Evolutionary conservation across 2,329 filamentous ascomycete genomes (phyloP).

Genomic region (Sporothrix pallida): DNA sequence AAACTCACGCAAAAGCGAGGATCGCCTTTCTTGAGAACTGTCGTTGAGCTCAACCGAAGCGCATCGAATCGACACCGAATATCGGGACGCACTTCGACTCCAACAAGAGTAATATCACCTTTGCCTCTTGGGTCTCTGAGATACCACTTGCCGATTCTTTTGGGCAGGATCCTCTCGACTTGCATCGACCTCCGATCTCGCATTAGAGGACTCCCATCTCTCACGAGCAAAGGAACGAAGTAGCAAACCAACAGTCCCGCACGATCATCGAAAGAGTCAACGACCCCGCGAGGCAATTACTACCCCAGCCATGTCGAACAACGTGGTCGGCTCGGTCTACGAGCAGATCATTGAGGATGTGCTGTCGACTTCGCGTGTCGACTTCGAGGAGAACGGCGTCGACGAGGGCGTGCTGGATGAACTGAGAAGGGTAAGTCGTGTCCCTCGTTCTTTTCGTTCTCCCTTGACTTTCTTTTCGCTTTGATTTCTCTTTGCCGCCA

Average conservation of each 20-base stretch:
- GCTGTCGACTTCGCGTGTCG: conserved; percentile 87
- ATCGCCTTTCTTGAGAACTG: not conserved
- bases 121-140: not conserved
- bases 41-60: not conserved
- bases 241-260: not conserved
- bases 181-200: not conserved
- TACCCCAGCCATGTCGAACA: conserved; percentile 60
- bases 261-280: not conserved
- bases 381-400: conserved; percentile 96
- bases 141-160: not conserved
- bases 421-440: conserved; percentile 76
- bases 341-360: conserved; percentile 80
- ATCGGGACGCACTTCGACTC: not conserved
- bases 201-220: not conserved
- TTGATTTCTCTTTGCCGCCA: not conserved
- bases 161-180: not conserved
- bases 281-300: not conserved
- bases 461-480: not conserved
- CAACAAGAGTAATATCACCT: too few species aligned
- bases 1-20: not conserved
- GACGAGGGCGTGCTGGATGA: conserved; percentile 86
- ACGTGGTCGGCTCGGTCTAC: conserved; percentile 76
- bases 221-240: not conserved
- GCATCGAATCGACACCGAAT: not conserved
- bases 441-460: conserved; percentile 26